These are phyloP conservation scores for Millerago galiae DNA, from an alignment of 805 yeast genomes.

Conservation along the genomic window DNA sequence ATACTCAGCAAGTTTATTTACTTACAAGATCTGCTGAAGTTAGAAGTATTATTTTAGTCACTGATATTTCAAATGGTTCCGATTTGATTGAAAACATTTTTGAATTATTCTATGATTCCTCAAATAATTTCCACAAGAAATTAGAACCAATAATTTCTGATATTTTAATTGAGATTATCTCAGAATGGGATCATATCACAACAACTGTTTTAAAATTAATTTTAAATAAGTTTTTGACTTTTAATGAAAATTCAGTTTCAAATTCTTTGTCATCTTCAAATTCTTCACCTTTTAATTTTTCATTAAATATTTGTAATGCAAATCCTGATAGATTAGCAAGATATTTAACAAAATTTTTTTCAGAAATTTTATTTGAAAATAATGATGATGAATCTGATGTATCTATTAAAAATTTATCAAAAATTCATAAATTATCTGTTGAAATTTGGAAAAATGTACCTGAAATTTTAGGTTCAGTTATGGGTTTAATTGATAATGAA, in stretches of 20 bases:
- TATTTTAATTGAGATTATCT: constrained; percentile 65
- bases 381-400: constrained; percentile 22
- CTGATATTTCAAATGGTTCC: constrained; percentile 65
- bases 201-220: constrained; percentile 53
- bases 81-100: constrained; percentile 50
- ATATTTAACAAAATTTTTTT: constrained; percentile 68
- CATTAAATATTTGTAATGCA: constrained; percentile 59
- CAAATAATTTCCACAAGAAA: constrained; percentile 41
- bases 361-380: constrained; percentile 57
- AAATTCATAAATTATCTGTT: constrained; percentile 55
- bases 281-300: constrained; percentile 55
- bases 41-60: constrained; percentile 62
- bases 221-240: constrained; percentile 52
- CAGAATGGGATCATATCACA: constrained; percentile 65
- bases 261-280: constrained; percentile 13
- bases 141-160: constrained; percentile 61
- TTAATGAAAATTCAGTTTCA: constrained; percentile 14
- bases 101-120: constrained; percentile 51
- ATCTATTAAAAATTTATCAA: constrained; percentile 39
- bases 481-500: constrained; percentile 78
- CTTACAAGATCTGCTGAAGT: constrained; percentile 69
- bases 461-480: constrained; percentile 61
- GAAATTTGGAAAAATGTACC: constrained; percentile 78
- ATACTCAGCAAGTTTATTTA: constrained; percentile 55
- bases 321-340: constrained; percentile 72